Evolutionary conservation across 768 basidiomycete species (phyloP), one percentile per base, ranked within the genome.

Genomic region (Ramaria sp.): DNA sequence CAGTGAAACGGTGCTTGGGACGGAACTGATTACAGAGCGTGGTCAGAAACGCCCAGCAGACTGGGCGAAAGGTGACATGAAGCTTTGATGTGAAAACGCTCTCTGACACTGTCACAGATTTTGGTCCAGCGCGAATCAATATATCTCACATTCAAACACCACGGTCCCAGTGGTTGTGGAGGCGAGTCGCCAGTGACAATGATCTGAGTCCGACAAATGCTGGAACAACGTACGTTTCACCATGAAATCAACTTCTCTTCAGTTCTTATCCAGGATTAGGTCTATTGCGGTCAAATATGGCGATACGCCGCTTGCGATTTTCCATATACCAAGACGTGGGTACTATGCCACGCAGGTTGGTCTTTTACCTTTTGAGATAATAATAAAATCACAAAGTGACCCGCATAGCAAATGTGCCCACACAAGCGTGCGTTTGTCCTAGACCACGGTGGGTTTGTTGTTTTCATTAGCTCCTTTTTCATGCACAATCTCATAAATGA

Each of bases 221-320:
- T 17, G 75, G 72, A 3, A 76, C 79, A 0, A 81, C 80, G 54
- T 78, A 64, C 34, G 77, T 68, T 3, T 37, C 27, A 11, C 13
- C 7, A 12, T 20, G 20, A 51, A 55, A 39, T 15, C 30, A 19
- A n/a, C 17, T n/a, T 37, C 49, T 41, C 19, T 43, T 9, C 34
- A 37, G 3, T 47, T 10, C 9, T 7, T 30, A 43, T 45, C 12
- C 34, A 34, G 7, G 5, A 22, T 15, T 51, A 74, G 75, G 2
- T 74, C 72, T 22, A 71, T 63, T n/a, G 81, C 80, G 12, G 71
- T 84, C 39, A 79, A 80, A 54, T 82, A 82, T 59, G 80, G 80
- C 0, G 79, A 83, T 59, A 80, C 78, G 6, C 84, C 86, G 63
- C 68, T 89, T 5, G 85, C 85, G 1, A 72, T 88, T 30, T 89